A percentile compares a stretch with the other conserved stretches of the same genome.
These are phyloP conservation scores for Phoenix roebelenii DNA, from an alignment of 176 grass and related monocot genomes.

Conservation along the genomic window DNA sequence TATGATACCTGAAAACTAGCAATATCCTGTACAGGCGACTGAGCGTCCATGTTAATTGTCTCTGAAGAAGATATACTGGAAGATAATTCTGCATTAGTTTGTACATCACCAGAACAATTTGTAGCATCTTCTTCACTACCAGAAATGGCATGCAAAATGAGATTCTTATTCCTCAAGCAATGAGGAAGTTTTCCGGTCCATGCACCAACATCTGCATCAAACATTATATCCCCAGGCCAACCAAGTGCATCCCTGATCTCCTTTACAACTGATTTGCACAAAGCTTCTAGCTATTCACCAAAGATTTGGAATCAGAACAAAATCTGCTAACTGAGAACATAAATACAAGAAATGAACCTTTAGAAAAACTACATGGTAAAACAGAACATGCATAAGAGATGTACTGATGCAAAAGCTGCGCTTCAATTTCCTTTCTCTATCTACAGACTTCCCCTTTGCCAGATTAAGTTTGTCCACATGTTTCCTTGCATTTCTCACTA, in stretches of 20 bases:
- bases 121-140: conserved; percentile 8
- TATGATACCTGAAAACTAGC: conserved; percentile 81
- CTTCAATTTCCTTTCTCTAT: conserved; percentile 11
- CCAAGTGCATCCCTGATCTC: conserved; percentile 56
- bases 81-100: conserved; percentile 5
- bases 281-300: conserved; percentile 40
- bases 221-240: conserved; percentile 46
- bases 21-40: conserved; percentile 41
- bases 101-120: no score
- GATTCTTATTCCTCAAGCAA: conserved; percentile 39
- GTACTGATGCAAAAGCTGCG: neutral
- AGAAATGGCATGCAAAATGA: conserved; percentile 4
- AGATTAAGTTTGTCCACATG: conserved; percentile 34
- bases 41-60: conserved; percentile 16
- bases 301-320: conserved; percentile 11
- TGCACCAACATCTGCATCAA: conserved; percentile 51
- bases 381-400: no score
- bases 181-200: conserved; percentile 58
- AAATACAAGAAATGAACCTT: no score
- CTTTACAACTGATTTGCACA: conserved; percentile 44
- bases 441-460: conserved; percentile 7
- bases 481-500: conserved; percentile 39
- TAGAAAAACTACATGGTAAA: no score
- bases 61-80: conserved; percentile 21
- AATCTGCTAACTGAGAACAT: neutral